These are phyloP conservation scores for Cenococcum geophilum DNA, from an alignment of 495 filamentous ascomycete genomes.

Conservation along the genomic window DNA sequence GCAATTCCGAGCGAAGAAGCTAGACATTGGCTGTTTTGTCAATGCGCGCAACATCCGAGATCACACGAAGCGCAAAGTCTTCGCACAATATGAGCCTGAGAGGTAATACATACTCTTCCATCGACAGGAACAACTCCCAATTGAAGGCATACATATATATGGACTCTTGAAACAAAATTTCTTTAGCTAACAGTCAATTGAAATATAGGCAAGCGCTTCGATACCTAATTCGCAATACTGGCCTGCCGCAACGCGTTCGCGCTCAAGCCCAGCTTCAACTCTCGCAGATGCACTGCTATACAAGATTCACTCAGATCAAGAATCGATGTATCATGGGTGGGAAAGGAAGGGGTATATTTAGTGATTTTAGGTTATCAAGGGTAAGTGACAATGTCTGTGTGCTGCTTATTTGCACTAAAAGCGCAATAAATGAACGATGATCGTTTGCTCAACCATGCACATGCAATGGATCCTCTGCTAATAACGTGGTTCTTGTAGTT, in stretches of 20 bases:
- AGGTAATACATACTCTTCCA: conserved; percentile 47
- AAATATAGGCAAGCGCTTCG: conserved; percentile 80
- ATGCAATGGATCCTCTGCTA: too few relatives aligned
- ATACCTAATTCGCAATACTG: conserved; percentile 89
- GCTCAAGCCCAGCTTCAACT: conserved; percentile 89
- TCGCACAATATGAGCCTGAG: conserved; percentile 75
- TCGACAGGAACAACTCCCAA: too few relatives aligned
- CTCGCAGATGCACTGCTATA: conserved; percentile 90
- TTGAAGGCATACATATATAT: conserved; percentile 12
- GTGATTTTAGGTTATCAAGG: conserved; percentile 83
- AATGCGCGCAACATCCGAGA: conserved; percentile 83
- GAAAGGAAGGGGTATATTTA: conserved; percentile 74
- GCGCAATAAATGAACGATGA: not conserved
- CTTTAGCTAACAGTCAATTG: conserved; percentile 3
- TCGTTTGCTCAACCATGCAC: not conserved
- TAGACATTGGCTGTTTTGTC: conserved; percentile 78
- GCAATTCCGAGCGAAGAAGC: conserved; percentile 76
- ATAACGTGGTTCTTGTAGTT: conserved; percentile 48
- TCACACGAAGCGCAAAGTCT: conserved; percentile 91
- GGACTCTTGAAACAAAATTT: not conserved
- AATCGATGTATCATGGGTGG: conserved; percentile 89
- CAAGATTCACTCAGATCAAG: conserved; percentile 82
- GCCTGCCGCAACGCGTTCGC: conserved; percentile 69
- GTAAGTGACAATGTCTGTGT: conserved; percentile 44
- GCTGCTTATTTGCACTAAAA: not conserved